These are phyloP conservation scores for Zoysia pacifica DNA, from an alignment of 176 grass and related monocot species.

Conservation along the genomic window DNA sequence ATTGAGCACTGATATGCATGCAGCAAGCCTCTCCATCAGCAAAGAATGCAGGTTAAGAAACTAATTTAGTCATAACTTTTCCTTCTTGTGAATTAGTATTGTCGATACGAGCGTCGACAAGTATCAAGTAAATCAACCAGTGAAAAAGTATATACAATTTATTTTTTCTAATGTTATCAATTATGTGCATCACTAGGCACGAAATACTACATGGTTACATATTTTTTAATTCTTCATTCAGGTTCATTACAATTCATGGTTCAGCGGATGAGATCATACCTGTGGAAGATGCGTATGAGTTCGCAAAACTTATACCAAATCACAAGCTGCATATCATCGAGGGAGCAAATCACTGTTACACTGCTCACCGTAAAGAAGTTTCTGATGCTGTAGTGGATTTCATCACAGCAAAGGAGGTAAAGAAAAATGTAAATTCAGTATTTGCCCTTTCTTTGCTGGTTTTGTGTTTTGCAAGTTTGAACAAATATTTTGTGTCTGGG, in stretches of 20 bases:
- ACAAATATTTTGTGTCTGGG: not conserved
- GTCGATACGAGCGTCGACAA: too few species aligned
- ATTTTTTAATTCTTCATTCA: constrained; percentile 7
- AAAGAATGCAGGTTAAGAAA: constrained; percentile 66
- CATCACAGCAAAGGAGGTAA: constrained; percentile 50
- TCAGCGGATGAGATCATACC: constrained; percentile 78
- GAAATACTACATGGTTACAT: not conserved
- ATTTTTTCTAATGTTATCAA: not conserved
- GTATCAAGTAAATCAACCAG: constrained; percentile 2
- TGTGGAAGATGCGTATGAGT: constrained; percentile 75
- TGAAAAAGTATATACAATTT: constrained; percentile 1
- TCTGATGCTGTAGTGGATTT: constrained; percentile 54
- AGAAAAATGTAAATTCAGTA: not conserved
- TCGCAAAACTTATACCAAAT: constrained; percentile 73
- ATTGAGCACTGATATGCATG: constrained; percentile 68
- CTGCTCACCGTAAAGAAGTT: constrained; percentile 63
- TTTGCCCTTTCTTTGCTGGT: not conserved
- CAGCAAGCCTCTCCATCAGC: constrained; percentile 66
- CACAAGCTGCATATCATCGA: constrained; percentile 75
- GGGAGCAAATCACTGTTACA: constrained; percentile 85
- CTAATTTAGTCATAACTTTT: not conserved
- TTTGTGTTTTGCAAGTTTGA: not conserved
- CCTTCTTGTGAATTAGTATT: not conserved
- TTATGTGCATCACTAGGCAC: not conserved
- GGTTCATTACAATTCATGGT: constrained; percentile 84